A percentile compares a stretch with the other conserved stretches of the same genome.
These are phyloP conservation scores for Pythium myriotylum DNA, from an alignment of 352 stramenopile genomes.

Conservation along the genomic window DNA sequence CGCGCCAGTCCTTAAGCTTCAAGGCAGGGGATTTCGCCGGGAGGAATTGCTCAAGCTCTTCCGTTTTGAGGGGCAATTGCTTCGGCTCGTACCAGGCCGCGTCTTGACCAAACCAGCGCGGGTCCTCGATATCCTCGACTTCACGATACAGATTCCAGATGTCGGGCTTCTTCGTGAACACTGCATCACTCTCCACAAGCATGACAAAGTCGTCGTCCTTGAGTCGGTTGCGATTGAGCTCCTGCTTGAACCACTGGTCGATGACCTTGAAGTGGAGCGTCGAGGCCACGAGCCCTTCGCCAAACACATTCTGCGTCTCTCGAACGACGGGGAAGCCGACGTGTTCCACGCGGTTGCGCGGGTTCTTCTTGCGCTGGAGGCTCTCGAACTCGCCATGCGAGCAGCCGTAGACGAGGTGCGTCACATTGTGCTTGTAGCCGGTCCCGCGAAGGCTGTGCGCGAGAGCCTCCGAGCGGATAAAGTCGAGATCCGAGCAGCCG, in stretches of 20 bases:
- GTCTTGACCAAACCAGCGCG: constrained; percentile 68
- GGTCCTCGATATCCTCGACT: constrained; percentile 57
- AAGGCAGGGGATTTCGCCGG: constrained; percentile 44
- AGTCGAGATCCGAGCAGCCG: constrained; percentile 59
- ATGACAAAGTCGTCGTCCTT: constrained; percentile 70
- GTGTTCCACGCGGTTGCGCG: constrained; percentile 44
- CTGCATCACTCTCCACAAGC: constrained; percentile 77
- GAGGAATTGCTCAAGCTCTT: constrained; percentile 41
- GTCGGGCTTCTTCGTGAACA: constrained; percentile 82
- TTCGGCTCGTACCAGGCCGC: constrained; percentile 81
- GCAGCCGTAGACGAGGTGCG: constrained; percentile 80
- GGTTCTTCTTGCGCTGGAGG: constrained; percentile 58
- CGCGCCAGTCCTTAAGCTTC: constrained; percentile 64
- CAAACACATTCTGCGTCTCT: constrained; percentile 35
- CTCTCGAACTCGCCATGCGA: constrained; percentile 33
- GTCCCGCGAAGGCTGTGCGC: constrained; percentile 62
- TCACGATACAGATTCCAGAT: constrained; percentile 71
- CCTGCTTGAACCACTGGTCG: constrained; percentile 54
- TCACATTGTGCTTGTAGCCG: constrained; percentile 59
- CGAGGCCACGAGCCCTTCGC: constrained; percentile 62
- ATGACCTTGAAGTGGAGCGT: constrained; percentile 61
- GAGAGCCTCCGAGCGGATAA: constrained; percentile 72
- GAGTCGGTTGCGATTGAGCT: constrained; percentile 35
- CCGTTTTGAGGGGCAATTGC: constrained; percentile 38
- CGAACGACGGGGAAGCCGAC: constrained; percentile 43